These are phyloP conservation scores for Lecanicillium sp. DNA, from an alignment of 2,329 filamentous ascomycete species.

Conservation along the genomic window DNA sequence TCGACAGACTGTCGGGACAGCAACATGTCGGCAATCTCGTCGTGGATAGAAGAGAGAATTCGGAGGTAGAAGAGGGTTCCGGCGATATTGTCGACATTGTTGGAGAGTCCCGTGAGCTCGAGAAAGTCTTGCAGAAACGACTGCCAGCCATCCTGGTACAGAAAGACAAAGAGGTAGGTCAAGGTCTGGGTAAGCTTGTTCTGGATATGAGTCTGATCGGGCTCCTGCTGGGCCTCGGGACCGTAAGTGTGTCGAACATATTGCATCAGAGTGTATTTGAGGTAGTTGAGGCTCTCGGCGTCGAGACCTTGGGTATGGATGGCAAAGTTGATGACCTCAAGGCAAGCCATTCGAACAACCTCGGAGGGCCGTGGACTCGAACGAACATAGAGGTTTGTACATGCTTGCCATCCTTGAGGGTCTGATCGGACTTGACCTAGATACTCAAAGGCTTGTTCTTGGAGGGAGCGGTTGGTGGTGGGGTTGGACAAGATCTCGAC, in stretches of 20 bases:
- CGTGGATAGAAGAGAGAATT: constrained; percentile 81
- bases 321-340: constrained; percentile 92
- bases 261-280: constrained; percentile 73
- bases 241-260: constrained; percentile 75
- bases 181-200: constrained; percentile 97
- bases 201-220: constrained; percentile 72
- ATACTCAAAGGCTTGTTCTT: constrained; percentile 76
- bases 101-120: constrained; percentile 57
- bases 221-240: constrained; percentile 43
- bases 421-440: constrained; percentile 71
- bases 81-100: constrained; percentile 59
- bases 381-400: constrained; percentile 76
- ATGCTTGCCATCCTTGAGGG: constrained; percentile 82
- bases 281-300: constrained; percentile 58
- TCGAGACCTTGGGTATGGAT: constrained; percentile 75
- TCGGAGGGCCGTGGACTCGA: constrained; percentile 62
- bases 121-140: constrained; percentile 88
- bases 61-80: constrained; percentile 85
- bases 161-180: constrained; percentile 82
- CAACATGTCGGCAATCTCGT: constrained; percentile 92
- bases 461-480: constrained; percentile 63
- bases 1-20: constrained; percentile 71
- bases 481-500: constrained; percentile 91
- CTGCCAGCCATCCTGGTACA: constrained; percentile 83
- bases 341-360: constrained; percentile 76